Base-by-base conservation (phyloP, 768 basidiomycete genomes). In the Phanerochaete carnosa region DNA sequence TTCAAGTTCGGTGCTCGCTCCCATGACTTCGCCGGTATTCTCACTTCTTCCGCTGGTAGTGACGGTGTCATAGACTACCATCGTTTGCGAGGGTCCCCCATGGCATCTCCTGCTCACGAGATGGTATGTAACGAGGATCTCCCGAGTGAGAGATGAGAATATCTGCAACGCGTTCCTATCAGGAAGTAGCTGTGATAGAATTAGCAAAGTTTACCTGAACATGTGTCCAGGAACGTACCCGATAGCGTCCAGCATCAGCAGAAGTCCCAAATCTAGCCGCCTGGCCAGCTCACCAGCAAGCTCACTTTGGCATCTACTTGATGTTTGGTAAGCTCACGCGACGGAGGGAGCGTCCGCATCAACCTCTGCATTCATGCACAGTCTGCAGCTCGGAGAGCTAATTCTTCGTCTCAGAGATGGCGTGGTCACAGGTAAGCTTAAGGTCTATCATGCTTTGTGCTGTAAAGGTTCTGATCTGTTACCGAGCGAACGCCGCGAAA, bases 201-300 rank as follows among this genome's bases (percentile, higher is more conserved):
- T 50, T 49, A 29, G 19, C 35, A 15, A 43, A 58, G 33, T 19
- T 45, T 19, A 33, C 19, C 22, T 26, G 45, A 33, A 16, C 22
- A 22, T 12, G 26, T 47, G 39, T 23, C 28, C 37, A 51, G 45
- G 26, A 35, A 83, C 89, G 68, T 65, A 92, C 90, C 30, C 88
- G 55, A 92, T 80, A 59, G 92, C 79, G 70, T 92, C 90, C 59
- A 91, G 81, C 65, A 89, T 87, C 45, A 92, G 73, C 56, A 89
- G 76, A 2, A 88, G 87, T 2, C 81, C 79, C 53, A 92, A 85
- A 53, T 80, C 79, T 22, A 84, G 79, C 66, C 90, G 89, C 87
- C 78, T 2, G 90, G 85, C 28, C 92, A 75, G 22, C 85, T 84
- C 13, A 80, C 79, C 26, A 92, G 74, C 7, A 92, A 75, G 35